phyloP scores from a whole-genome alignment of 306 rosid genomes.

The Trichosanthes cucumerina region DNA sequence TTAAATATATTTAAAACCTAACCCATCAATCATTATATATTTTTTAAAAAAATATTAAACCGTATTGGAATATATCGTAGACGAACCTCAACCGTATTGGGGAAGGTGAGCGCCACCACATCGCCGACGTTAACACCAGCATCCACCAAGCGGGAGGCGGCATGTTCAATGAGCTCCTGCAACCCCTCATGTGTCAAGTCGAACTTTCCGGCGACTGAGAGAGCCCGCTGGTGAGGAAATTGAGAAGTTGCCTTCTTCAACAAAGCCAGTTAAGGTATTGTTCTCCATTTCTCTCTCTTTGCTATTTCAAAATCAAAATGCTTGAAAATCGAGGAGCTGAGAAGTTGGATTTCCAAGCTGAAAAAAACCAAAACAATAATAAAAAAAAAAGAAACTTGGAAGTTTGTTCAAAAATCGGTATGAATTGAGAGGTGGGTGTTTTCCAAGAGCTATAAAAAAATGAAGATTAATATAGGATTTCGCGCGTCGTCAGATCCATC shows the following conservation, averaged over 20 bases:
- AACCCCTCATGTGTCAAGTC: constrained; percentile 51
- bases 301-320: background rate
- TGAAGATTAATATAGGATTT: background rate
- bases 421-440: background rate
- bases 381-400: background rate
- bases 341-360: background rate
- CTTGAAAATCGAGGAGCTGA: background rate
- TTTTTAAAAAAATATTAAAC: no score
- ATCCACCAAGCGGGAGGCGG: constrained; percentile 46
- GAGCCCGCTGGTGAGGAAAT: constrained; percentile 49
- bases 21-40: no score
- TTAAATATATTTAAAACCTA: no score
- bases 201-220: constrained; percentile 51
- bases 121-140: constrained; percentile 52
- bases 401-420: background rate
- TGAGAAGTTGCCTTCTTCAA: constrained; percentile 28
- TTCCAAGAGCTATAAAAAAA: background rate
- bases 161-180: constrained; percentile 33
- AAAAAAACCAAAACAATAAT: background rate
- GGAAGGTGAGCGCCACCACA: constrained; percentile 77
- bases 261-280: constrained; percentile 40
- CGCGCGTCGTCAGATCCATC: no score
- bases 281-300: constrained; percentile 25
- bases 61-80: background rate
- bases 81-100: constrained; percentile 64